These are phyloP conservation scores for Aspergillus fumigatiaffinis DNA, from an alignment of 2,329 filamentous ascomycete genomes.

Conservation along the genomic window DNA sequence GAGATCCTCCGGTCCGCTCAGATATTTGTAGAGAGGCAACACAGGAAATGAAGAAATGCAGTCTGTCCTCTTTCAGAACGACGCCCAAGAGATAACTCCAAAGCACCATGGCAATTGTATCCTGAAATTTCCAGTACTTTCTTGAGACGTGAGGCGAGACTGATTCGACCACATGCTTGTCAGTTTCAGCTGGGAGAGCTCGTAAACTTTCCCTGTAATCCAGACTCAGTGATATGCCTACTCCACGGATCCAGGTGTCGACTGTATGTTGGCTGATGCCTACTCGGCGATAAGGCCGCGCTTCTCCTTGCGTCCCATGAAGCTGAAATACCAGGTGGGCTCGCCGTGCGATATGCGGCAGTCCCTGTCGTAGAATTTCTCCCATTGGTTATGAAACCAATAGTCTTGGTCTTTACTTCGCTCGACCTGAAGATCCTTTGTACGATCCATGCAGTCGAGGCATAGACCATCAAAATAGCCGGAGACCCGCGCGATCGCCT, in stretches of 20 bases:
- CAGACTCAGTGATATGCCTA: too few species aligned
- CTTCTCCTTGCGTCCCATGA: slow-evolving; percentile 7
- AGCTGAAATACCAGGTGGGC: slow-evolving; percentile 5
- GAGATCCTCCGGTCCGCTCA: too few species aligned
- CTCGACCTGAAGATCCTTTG: neutral
- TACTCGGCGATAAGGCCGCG: neutral
- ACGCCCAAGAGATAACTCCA: neutral
- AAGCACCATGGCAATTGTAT: neutral
- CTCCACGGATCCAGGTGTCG: too few species aligned
- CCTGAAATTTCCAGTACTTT: slow-evolving; percentile 14
- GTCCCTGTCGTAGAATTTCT: neutral
- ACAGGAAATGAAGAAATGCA: neutral
- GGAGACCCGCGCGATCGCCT: neutral
- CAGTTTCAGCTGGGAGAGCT: slow-evolving; percentile 17
- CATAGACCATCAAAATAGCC: slow-evolving; percentile 7
- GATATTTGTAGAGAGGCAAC: neutral
- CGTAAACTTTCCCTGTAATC: too few species aligned
- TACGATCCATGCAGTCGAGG: slow-evolving; percentile 5
- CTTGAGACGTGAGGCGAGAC: slow-evolving; percentile 21
- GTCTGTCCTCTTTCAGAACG: neutral
- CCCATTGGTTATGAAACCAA: neutral
- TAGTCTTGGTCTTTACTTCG: slow-evolving; percentile 3
- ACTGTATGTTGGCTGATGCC: too few species aligned
- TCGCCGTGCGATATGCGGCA: slow-evolving; percentile 4
- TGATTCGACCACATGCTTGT: slow-evolving; percentile 26